Evolutionary conservation across 495 filamentous ascomycete genomes (phyloP).

Genomic region (Annulohypoxylon stygium): DNA sequence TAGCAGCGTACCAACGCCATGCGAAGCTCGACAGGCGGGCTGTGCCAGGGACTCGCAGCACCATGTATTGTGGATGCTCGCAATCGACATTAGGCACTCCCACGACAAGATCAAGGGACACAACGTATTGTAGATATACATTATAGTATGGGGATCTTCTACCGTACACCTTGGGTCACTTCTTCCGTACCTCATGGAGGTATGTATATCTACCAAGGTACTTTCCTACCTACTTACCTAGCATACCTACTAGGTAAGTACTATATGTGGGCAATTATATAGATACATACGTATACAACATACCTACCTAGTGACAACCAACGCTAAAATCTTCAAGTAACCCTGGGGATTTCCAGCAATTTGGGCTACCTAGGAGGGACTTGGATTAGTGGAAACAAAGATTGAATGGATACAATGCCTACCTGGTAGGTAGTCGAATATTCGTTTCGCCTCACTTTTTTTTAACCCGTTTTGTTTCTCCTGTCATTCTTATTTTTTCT

Average conservation of each 20-base stretch:
- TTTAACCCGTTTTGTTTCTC: background rate
- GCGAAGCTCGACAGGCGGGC: background rate
- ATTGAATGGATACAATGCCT: background rate
- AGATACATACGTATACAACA: background rate
- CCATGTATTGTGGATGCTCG: background rate
- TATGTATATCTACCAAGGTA: background rate
- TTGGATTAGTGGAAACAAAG: background rate
- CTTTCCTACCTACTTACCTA: background rate
- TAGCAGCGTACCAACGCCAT: background rate
- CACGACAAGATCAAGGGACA: background rate
- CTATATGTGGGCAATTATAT: no score
- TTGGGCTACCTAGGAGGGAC: background rate
- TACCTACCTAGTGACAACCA: no score
- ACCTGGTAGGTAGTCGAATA: background rate
- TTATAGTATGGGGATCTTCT: background rate
- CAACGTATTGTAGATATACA: background rate
- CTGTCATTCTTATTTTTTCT: slow-evolving; percentile 2
- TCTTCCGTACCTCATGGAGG: background rate
- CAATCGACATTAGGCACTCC: background rate
- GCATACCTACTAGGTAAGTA: background rate
- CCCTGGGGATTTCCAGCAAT: no score
- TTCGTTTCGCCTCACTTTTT: slow-evolving; percentile 28
- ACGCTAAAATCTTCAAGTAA: no score
- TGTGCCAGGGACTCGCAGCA: background rate
- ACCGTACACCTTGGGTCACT: background rate